Percentiles rank a stretch among this genome's conserved stretches.
These are phyloP conservation scores for Typha latifolia DNA, from an alignment of 176 grass and related monocot genomes.

Conservation along the genomic window DNA sequence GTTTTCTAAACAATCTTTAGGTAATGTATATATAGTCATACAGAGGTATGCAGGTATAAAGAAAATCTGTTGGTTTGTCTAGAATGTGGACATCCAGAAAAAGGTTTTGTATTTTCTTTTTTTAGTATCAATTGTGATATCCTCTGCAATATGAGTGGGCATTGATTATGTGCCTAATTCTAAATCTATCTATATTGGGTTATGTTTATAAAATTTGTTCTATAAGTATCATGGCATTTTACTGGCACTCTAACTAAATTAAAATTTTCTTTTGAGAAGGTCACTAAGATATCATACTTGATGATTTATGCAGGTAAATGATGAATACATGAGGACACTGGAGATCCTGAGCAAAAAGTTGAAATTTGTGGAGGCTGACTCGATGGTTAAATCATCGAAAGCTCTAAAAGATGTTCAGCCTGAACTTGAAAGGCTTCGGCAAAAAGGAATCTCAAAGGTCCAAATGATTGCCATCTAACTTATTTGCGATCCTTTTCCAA, in stretches of 20 bases:
- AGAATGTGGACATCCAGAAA: too few relatives aligned
- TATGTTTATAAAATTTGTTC: too few relatives aligned
- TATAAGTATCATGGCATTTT: background rate
- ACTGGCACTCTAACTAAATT: background rate
- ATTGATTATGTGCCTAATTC: too few relatives aligned
- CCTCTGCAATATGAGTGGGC: too few relatives aligned
- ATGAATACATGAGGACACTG: constrained; percentile 51
- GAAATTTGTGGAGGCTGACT: constrained; percentile 61
- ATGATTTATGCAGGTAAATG: constrained; percentile 45
- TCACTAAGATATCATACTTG: background rate
- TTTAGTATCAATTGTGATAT: too few relatives aligned
- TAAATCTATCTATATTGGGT: too few relatives aligned
- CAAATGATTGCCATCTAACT: background rate
- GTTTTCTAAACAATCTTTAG: too few relatives aligned
- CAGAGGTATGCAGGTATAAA: too few relatives aligned
- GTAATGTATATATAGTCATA: too few relatives aligned
- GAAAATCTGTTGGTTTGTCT: too few relatives aligned
- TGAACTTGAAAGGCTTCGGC: constrained; percentile 63
- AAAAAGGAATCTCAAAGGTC: constrained; percentile 66
- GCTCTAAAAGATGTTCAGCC: constrained; percentile 69
- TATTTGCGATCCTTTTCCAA: background rate
- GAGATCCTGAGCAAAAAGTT: constrained; percentile 72
- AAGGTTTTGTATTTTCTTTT: too few relatives aligned
- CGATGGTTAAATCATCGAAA: constrained; percentile 60
- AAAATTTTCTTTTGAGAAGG: background rate